Evolutionary conservation across 208 protist species (phyloP), one percentile per base, ranked within the genome.

Genomic region (Leishmania gerbilli): DNA sequence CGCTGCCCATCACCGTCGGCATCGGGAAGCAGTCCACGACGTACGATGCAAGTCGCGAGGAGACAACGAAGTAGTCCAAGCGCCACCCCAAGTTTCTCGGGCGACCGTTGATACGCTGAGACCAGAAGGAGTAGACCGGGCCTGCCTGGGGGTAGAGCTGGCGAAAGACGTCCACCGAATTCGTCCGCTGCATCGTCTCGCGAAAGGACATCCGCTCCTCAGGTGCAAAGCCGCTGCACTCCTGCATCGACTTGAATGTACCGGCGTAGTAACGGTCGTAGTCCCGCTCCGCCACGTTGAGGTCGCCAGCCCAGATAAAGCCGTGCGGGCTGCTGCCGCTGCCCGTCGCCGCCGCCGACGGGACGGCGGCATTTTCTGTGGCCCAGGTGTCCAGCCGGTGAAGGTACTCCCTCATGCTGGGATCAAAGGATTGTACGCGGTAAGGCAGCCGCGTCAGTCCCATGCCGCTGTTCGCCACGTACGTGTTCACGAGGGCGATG

Each of bases 281-380:
- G 85, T 99, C 97, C 69, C 96, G 90, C 87, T 97, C 95, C n/a
- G 96, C 95, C 47, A 98, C 96, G 86, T 99, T 99, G 15, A 99
- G 86, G 80, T 99, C 97, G 40, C 97, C 97, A 45, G 95, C 89
- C 95, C 94, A 98, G 64, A 99, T 95, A n/a, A 98, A 82, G n/a
- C 90, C 88, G 74, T 80, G 55, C 68, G 72, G 51, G 31, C 51
- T 31, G 45, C 60, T 47, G 34, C n/a, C 53, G 76, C 76, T 19
- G 53, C 37, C 62, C 64, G 79, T 51, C 19, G n/a, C 51, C 40
- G 56, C 68, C 17, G 45, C 8, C 27, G 69, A 74, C 45, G 69
- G 9, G 21, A 37, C 45, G 11, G 45, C 40, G 6, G 69, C 42
- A 74, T 53, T 13, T 13, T 34, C 77, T 9, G 37, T 81, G 76